Base-by-base conservation (phyloP, 1,284 basidiomycete species). In the Xerocomus nothofagi region DNA sequence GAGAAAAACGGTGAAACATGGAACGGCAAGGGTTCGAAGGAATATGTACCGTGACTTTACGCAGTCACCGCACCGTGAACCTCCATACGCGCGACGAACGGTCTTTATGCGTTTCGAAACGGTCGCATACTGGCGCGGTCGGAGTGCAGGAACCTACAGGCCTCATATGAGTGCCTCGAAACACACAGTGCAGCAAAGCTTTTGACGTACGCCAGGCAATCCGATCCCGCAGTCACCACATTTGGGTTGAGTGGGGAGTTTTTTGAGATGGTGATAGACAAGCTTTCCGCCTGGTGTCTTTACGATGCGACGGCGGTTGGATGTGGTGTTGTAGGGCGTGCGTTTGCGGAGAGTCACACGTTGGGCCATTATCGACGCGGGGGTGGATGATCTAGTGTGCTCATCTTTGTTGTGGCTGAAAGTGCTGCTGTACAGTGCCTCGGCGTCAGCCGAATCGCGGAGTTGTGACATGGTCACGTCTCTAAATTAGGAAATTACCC, bases 261-360 rank as follows among this genome's bases (percentile, higher is more conserved):
- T 95, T 80, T 91, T 86, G 70, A 93, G 74, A 73, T 93, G 88
- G 73, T 94, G 90, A 79, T 93, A 93, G 62, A 91, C 88, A 61
- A 94, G 86, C 74, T 88, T 88, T 53, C 93, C 91, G 72, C 92
- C 92, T 48, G 96, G 96, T 38, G 96, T 99, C 84, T 99, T 99
- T 61, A 99, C 86, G 61, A 99, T 84, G 58, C 94, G 88, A 71
- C 94, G 83, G 70, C 92, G 86, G 84, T 91, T 96, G 55, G 96
- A 98, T 69, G 87, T 88, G 75, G 97, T 99, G 87, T 98, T 98
- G 86, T 99, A 99, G 20, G 95, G 88, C 66, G 90, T 91, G 72
- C 96, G 92, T 79, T 96, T 99, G 79, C 97, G 92, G 78, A 99
- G 91, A 65, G 95, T 98, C 68, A 99, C 95, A 72, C 96, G 94